phyloP scores from a whole-genome alignment of 805 yeast species.

The Metschnikowia chrysomelidarum region DNA sequence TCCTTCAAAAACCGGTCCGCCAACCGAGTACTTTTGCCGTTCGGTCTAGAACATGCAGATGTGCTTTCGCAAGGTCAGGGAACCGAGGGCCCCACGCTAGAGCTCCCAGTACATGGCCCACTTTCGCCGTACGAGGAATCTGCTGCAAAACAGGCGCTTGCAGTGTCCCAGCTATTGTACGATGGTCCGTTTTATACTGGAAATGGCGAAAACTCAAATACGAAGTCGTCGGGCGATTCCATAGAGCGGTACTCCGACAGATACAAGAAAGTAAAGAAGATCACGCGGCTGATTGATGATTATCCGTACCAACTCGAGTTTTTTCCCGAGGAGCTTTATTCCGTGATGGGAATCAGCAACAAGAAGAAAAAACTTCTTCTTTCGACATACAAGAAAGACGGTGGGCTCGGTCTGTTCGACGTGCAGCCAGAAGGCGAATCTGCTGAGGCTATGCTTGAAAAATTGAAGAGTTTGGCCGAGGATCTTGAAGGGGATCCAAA shows the following conservation, averaged over 20 bases:
- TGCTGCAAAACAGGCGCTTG: slow-evolving; percentile 54
- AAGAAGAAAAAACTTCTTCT: slow-evolving; percentile 49
- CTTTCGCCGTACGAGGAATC: slow-evolving; percentile 49
- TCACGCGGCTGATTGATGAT: slow-evolving; percentile 70
- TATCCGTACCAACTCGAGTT: slow-evolving; percentile 71
- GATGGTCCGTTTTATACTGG: slow-evolving; percentile 73
- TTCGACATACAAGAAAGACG: slow-evolving; percentile 40
- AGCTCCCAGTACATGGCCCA: slow-evolving; percentile 66
- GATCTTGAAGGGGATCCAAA: slow-evolving; percentile 42
- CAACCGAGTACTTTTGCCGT: slow-evolving; percentile 55
- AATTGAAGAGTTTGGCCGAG: slow-evolving; percentile 42
- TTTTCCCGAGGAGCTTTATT: slow-evolving; percentile 76
- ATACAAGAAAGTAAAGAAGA: slow-evolving; percentile 66
- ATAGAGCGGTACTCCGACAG: slow-evolving; percentile 79
- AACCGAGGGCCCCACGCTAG: slow-evolving; percentile 43
- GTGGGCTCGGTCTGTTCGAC: slow-evolving; percentile 37
- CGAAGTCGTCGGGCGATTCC: slow-evolving; percentile 49
- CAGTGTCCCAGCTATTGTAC: slow-evolving; percentile 49
- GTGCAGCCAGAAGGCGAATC: slow-evolving; percentile 28
- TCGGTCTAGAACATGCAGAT: slow-evolving; percentile 69
- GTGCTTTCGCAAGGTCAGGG: slow-evolving; percentile 37
- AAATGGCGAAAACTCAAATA: slow-evolving; percentile 32
- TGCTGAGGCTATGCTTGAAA: slow-evolving; percentile 39
- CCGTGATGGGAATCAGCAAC: slow-evolving; percentile 63
- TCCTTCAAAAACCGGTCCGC: slow-evolving; percentile 52